A percentile compares a stretch with the other conserved stretches of the same genome.
Evolutionary conservation across 2,329 filamentous ascomycete genomes (phyloP).

Genomic region (Stagonosporopsis tanaceti): DNA sequence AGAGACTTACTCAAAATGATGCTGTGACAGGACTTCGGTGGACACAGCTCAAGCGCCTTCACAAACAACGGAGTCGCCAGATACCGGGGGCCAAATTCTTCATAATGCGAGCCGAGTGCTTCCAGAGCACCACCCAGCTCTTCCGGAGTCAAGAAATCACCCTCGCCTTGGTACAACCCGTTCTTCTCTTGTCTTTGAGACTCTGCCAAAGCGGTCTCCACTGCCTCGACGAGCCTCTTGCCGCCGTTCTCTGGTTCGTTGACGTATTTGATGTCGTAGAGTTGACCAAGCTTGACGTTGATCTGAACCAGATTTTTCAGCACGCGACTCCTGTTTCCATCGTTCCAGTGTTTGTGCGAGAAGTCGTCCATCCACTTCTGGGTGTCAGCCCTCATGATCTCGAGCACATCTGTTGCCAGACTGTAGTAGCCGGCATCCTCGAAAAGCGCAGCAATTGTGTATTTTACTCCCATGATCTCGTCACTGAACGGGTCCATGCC

Average conservation of each 20-base stretch:
- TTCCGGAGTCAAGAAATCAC: constrained; percentile 73
- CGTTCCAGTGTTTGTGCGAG: constrained; percentile 51
- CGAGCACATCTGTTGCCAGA: constrained; percentile 77
- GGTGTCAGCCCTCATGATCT: constrained; percentile 77
- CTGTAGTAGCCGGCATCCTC: constrained; percentile 77
- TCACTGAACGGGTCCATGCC: constrained; percentile 89
- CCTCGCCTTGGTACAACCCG: constrained; percentile 74
- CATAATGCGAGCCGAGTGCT: constrained; percentile 79
- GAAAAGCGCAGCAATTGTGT: constrained; percentile 80
- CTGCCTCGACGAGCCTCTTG: constrained; percentile 77
- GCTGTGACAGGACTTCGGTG: constrained; percentile 73
- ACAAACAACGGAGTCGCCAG: constrained; percentile 87
- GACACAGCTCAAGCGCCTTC: constrained; percentile 77
- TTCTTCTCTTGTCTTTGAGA: constrained; percentile 71
- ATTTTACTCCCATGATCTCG: constrained; percentile 87
- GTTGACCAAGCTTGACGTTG: constrained; percentile 81
- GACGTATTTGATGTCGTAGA: constrained; percentile 81
- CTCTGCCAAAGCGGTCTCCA: constrained; percentile 81
- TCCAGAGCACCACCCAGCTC: constrained; percentile 79
- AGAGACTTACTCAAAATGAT: constrained; percentile 73
- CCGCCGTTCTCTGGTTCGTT: constrained; percentile 78
- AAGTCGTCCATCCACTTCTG: constrained; percentile 58
- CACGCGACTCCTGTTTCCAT: constrained; percentile 67
- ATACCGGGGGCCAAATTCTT: constrained; percentile 75
- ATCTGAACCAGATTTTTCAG: constrained; percentile 78